Percentiles rank a stretch among this genome's conserved stretches.
These are phyloP conservation scores for Mangifera indica DNA, from an alignment of 345 rosid species.

Conservation along the genomic window DNA sequence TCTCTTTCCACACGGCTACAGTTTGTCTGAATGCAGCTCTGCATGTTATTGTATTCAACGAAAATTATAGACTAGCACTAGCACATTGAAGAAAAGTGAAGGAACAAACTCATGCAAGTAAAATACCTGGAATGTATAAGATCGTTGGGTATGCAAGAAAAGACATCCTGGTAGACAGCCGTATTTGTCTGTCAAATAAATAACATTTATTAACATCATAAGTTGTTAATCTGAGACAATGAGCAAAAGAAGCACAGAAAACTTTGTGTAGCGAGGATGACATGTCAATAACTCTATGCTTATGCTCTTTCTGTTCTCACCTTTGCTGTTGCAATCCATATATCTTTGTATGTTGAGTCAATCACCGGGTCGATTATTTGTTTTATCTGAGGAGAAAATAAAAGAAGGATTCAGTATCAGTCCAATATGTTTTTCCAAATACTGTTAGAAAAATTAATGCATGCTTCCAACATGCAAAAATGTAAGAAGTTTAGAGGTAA, in stretches of 20 bases:
- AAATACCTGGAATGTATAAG: conserved; percentile 79
- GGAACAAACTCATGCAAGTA: neutral
- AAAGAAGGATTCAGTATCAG: conserved; percentile 16
- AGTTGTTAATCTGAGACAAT: conserved; percentile 9
- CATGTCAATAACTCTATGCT: neutral
- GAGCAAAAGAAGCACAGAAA: neutral
- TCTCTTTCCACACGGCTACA: conserved; percentile 68
- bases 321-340: conserved; percentile 89
- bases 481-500: neutral
- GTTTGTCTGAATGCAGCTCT: conserved; percentile 69
- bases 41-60: conserved; percentile 19
- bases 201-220: neutral
- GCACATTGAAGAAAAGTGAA: neutral
- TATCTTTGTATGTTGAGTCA: conserved; percentile 81
- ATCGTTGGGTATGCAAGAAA: conserved; percentile 88
- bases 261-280: too few species aligned
- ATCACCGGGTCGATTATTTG: conserved; percentile 74
- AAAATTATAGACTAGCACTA: neutral
- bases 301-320: conserved; percentile 41
- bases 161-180: conserved; percentile 81
- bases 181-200: conserved; percentile 68
- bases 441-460: neutral
- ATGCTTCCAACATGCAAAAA: neutral
- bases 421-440: neutral
- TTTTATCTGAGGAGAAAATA: conserved; percentile 46